Percentiles rank a stretch among this genome's conserved stretches.
Evolutionary conservation across 352 stramenopile species (phyloP).

Genomic region (Phytophthora pseudosyringae): DNA sequence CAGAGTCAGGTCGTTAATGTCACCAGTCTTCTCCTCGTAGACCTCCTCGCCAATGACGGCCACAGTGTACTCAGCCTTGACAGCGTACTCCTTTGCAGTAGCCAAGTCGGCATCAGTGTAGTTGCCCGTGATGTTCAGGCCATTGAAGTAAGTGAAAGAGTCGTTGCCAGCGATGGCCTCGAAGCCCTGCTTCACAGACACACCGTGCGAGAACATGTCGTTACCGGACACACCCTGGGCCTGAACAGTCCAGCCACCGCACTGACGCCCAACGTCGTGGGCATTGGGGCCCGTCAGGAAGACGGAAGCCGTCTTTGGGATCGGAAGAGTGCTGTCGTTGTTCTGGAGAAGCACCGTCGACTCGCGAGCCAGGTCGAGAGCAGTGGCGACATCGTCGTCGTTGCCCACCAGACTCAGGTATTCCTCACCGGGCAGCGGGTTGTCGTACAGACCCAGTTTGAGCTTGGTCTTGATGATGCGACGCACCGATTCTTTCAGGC

Average conservation of each 20-base stretch:
- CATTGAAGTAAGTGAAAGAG: slow-evolving; percentile 59
- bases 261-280: slow-evolving; percentile 60
- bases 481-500: slow-evolving; percentile 55
- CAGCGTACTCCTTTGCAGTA: slow-evolving; percentile 25
- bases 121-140: slow-evolving; percentile 49
- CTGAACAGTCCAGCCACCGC: slow-evolving; percentile 72
- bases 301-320: slow-evolving; percentile 14
- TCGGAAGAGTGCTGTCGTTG: slow-evolving; percentile 26
- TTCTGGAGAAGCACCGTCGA: slow-evolving; percentile 44
- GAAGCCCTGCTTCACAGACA: slow-evolving; percentile 57
- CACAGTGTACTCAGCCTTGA: slow-evolving; percentile 36
- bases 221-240: slow-evolving; percentile 68
- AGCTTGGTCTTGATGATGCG: slow-evolving; percentile 75
- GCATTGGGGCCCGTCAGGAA: slow-evolving; percentile 41
- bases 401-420: slow-evolving; percentile 49
- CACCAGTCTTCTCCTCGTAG: slow-evolving; percentile 73
- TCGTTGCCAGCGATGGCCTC: slow-evolving; percentile 29
- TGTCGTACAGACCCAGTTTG: slow-evolving; percentile 66
- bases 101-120: slow-evolving; percentile 37
- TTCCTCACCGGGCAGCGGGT: slow-evolving; percentile 52
- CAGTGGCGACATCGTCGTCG: slow-evolving; percentile 45
- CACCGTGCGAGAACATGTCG: slow-evolving; percentile 48
- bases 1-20: slow-evolving; percentile 64
- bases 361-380: slow-evolving; percentile 63
- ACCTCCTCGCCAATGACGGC: slow-evolving; percentile 39